These are phyloP conservation scores for Eucalyptus marginata DNA, from an alignment of 345 rosid species.

Conservation along the genomic window DNA sequence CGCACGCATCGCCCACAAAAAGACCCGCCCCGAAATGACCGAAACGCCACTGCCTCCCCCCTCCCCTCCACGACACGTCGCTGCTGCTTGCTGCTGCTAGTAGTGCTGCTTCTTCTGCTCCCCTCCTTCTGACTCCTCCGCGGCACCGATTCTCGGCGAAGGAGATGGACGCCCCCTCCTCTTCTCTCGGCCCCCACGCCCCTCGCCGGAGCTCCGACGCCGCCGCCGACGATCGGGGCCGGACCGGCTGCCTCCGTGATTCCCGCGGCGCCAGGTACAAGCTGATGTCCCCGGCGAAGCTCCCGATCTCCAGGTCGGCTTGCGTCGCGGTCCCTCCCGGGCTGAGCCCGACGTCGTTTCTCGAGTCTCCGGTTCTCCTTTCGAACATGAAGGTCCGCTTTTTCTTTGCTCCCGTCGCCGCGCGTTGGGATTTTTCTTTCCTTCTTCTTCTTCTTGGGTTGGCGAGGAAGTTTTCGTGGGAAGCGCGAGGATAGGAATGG, in stretches of 20 bases:
- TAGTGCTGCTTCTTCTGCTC: background rate
- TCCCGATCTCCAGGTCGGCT: conserved; percentile 89
- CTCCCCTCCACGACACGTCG: background rate
- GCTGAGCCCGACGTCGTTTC: conserved; percentile 80
- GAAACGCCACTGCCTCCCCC: background rate
- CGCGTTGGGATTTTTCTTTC: background rate
- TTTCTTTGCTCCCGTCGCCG: background rate
- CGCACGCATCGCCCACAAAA: background rate
- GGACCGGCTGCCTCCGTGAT: background rate
- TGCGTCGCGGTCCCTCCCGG: conserved; percentile 79
- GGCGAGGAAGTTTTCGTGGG: background rate
- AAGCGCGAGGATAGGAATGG: background rate
- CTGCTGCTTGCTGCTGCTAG: background rate
- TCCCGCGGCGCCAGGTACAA: conserved; percentile 71
- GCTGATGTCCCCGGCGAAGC: conserved; percentile 96
- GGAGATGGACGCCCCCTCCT: background rate
- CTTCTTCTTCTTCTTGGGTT: background rate
- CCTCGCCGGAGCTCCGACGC: conserved; percentile 3
- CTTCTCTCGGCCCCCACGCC: conserved; percentile 1
- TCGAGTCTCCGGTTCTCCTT: conserved; percentile 93
- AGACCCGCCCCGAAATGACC: background rate
- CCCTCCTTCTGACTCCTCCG: background rate
- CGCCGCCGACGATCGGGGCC: conserved; percentile 11
- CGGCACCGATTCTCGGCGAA: background rate
- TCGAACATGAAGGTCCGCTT: conserved; percentile 76